Base-by-base conservation (phyloP, 1,284 basidiomycete species). In the Coriolopsis trogii region DNA sequence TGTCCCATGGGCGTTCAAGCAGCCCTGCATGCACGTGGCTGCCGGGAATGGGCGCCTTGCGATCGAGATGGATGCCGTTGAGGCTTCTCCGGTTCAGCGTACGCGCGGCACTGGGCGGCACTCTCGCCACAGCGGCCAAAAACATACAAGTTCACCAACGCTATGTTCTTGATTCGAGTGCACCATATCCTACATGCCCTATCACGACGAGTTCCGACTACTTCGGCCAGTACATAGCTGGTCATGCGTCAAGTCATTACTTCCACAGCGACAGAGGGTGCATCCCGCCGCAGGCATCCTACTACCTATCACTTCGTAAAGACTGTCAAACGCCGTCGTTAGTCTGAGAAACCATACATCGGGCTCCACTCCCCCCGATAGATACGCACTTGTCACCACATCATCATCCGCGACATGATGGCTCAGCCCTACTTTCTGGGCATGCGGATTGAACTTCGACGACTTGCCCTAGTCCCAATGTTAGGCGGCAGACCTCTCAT, bases 381-480 rank as follows among this genome's bases (percentile, higher is more conserved):
- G 26, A 45, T 40, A 81, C 91, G 70, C 64, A 94, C 93, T 89
- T 29, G 90, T 93, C 49, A 95, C 91, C 13, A 97, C 95, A 69
- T 98, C 96, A 70, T 98, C 95, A 64, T 97, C 93, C 63, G 89
- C 87, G 16, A 98, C 90, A 47, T 84, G 80, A 73, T 98, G 96
- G 36, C 77, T 79, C 52, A 98, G 74, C 38, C 95, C 94, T 49
- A 93, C 93, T 70, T 96, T 97, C 70, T 97, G 95, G 1, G 93
- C 91, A 66, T 96, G 91, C 1, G 95, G 95, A 39, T 85, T 80
- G 70, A 95, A 95, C 70, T 93, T 94, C 61, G 88, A 91, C 29
- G 91, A 93, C 68, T 91, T 91, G 3, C 93, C 93, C 93, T 88
- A 61, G 15, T n/a, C 20, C 21, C 26, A 28, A 24, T 37, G 53